A percentile compares a stretch with the other conserved stretches of the same genome.
These are phyloP conservation scores for Peronospora farinosa DNA, from an alignment of 352 stramenopile genomes.

Conservation along the genomic window DNA sequence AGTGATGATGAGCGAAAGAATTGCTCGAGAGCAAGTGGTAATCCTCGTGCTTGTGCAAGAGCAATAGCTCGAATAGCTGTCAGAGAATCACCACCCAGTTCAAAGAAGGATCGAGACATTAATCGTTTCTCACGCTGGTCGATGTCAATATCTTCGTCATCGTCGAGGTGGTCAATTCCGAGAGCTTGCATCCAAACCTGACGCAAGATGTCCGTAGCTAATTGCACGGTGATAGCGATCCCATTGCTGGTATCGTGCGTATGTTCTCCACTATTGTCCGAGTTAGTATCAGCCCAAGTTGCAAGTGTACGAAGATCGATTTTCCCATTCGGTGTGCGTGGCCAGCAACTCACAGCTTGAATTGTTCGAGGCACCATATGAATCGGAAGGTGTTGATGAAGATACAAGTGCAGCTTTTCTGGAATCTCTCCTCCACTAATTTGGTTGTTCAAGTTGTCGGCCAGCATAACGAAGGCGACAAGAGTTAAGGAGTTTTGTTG, in stretches of 20 bases:
- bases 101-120: conserved; percentile 45
- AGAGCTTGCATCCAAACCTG: conserved; percentile 51
- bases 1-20: conserved; percentile 36
- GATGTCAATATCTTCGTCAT: too few species aligned
- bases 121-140: too few species aligned
- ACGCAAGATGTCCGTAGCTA: conserved; percentile 36
- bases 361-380: conserved; percentile 69
- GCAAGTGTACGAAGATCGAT: conserved; percentile 47
- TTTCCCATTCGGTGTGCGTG: conserved; percentile 69
- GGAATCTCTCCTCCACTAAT: too few species aligned
- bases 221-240: conserved; percentile 17
- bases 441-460: too few species aligned
- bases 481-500: too few species aligned
- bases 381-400: conserved; percentile 3
- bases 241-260: too few species aligned
- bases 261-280: too few species aligned
- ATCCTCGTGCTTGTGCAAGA: conserved; percentile 39
- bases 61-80: conserved; percentile 57
- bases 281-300: neutral
- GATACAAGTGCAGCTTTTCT: too few species aligned
- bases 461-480: too few species aligned
- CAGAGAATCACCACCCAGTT: conserved; percentile 61
- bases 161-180: conserved; percentile 17
- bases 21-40: conserved; percentile 38
- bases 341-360: conserved; percentile 36